A percentile compares a stretch with the other conserved stretches of the same genome.
Evolutionary conservation across 176 grass and related monocot genomes (phyloP).

Genomic region (Eragrostis curvula): DNA sequence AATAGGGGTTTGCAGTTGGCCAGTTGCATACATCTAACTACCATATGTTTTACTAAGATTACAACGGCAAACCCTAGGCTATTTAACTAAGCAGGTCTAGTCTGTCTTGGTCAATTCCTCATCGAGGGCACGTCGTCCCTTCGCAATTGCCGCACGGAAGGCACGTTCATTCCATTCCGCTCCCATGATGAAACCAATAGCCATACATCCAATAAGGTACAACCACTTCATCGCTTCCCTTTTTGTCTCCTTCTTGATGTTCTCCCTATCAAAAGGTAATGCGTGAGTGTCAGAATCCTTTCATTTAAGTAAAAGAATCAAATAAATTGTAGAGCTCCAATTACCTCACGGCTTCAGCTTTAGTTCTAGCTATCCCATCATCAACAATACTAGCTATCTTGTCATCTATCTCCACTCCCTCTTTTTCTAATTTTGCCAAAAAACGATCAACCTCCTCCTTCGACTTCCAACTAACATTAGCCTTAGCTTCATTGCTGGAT

Average conservation of each 20-base stretch:
- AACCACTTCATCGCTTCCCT: no score
- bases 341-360: conserved; percentile 6
- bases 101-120: neutral
- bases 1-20: no score
- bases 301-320: no score
- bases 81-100: neutral
- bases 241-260: neutral
- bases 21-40: no score
- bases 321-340: no score
- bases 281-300: no score
- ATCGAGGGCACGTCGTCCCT: no score
- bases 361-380: conserved; percentile 32
- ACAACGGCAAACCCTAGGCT: neutral
- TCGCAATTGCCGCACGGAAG: neutral
- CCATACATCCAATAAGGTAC: neutral
- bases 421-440: conserved; percentile 18
- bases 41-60: neutral
- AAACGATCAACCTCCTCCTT: conserved; percentile 1
- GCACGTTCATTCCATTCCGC: neutral
- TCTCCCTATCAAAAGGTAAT: neutral
- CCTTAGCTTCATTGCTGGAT: conserved; percentile 12
- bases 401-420: conserved; percentile 19
- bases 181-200: neutral
- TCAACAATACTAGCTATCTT: conserved; percentile 21
- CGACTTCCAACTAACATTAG: neutral